A percentile compares a stretch with the other conserved stretches of the same genome.
These are phyloP conservation scores for Metarhizium rileyi DNA, from an alignment of 2,329 filamentous ascomycete species.

Conservation along the genomic window DNA sequence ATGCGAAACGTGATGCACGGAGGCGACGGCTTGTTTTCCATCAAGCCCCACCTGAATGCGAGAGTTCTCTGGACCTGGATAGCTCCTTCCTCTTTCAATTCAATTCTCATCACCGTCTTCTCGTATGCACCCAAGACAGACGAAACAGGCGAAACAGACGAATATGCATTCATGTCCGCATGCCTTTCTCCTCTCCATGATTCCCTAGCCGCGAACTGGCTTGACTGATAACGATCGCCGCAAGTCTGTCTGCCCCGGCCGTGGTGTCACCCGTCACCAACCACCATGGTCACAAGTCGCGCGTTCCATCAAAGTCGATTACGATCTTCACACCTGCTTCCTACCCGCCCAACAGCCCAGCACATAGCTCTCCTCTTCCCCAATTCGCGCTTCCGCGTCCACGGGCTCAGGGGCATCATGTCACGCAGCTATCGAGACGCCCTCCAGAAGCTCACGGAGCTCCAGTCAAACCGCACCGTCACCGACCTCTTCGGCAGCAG, in stretches of 20 bases:
- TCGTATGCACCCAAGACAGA: not conserved
- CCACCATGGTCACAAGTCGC: not conserved
- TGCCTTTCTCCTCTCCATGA: not conserved
- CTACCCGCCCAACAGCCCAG: not conserved
- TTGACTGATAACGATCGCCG: too few species aligned
- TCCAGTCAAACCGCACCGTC: slow-evolving; percentile 71
- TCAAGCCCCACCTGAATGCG: not conserved
- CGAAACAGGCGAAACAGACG: not conserved
- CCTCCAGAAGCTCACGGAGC: slow-evolving; percentile 60
- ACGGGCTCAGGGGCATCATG: slow-evolving; percentile 10
- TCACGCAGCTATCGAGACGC: slow-evolving; percentile 51
- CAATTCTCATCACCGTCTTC: not conserved
- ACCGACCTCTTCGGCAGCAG: slow-evolving; percentile 36
- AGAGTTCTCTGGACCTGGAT: not conserved
- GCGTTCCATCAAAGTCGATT: not conserved
- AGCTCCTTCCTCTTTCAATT: not conserved
- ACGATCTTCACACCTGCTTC: not conserved
- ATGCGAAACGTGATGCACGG: not conserved
- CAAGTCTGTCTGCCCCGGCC: too few species aligned
- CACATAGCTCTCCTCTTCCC: not conserved
- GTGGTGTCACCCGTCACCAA: not conserved
- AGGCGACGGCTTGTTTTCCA: not conserved
- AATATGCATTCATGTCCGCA: not conserved
- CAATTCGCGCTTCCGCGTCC: not conserved
- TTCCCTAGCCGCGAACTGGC: not conserved